Conservation (phyloP, 2,329 filamentous ascomycete genomes). For the Cladosporium sp. region DNA sequence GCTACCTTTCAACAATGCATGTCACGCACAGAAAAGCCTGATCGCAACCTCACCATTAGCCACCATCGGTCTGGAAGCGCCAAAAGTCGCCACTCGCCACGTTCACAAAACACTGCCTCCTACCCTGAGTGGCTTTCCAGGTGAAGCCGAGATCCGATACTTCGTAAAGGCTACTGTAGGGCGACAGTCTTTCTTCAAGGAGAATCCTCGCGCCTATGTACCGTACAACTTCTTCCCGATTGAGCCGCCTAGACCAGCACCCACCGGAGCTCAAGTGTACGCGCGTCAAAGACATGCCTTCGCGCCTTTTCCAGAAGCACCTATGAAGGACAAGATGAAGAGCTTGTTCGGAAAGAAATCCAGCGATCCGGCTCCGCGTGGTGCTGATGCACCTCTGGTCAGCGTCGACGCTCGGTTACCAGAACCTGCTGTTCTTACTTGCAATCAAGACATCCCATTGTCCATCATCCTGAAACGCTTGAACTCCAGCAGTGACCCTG, state of each 20-base stretch:
- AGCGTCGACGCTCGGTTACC: conserved; percentile 81
- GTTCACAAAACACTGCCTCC: conserved; percentile 84
- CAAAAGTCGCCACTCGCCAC: conserved; percentile 54
- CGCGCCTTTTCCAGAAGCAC: conserved; percentile 17
- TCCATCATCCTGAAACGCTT: conserved; percentile 75
- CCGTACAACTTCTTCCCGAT: conserved; percentile 88
- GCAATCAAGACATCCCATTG: conserved; percentile 79
- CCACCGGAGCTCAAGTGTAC: conserved; percentile 72
- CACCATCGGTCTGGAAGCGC: conserved; percentile 43
- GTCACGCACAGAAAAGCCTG: conserved; percentile 36
- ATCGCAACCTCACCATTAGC: conserved; percentile 29
- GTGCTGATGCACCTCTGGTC: conserved; percentile 51
- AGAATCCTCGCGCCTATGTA: conserved; percentile 66
- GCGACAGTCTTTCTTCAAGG: conserved; percentile 81
- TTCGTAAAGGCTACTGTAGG: conserved; percentile 94
- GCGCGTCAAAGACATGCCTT: conserved; percentile 69
- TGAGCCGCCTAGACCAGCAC: conserved; percentile 71
- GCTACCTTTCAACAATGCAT: conserved; percentile 66
- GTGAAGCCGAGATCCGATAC: conserved; percentile 85
- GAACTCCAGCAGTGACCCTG: conserved; percentile 61
- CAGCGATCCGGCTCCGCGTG: conserved; percentile 20
- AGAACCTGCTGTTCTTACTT: conserved; percentile 81
- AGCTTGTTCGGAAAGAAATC: conserved; percentile 54
- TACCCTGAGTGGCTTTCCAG: conserved; percentile 79
- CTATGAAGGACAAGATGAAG: conserved; percentile 48